Conservation (phyloP, 768 basidiomycete genomes). For the Boletellus ananiceps region DNA sequence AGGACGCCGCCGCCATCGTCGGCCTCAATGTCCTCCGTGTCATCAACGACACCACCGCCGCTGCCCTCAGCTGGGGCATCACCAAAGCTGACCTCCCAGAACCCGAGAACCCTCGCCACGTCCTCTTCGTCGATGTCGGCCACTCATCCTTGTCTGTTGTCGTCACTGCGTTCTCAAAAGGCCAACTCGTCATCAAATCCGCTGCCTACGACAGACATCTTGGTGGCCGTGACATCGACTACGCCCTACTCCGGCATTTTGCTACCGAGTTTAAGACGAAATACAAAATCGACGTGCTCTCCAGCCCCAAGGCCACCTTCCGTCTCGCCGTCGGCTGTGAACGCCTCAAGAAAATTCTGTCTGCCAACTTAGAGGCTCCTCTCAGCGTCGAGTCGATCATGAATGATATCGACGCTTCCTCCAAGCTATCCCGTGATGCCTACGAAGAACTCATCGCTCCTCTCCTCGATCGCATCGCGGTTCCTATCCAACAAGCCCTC, state of each 20-base stretch:
- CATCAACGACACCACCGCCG: conserved; percentile 95
- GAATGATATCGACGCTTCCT: conserved; percentile 91
- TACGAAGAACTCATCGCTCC: conserved; percentile 75
- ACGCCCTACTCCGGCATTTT: conserved; percentile 84
- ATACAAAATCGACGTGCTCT: conserved; percentile 95
- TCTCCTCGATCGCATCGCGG: conserved; percentile 71
- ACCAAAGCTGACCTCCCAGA: conserved; percentile 96
- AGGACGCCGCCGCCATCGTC: conserved; percentile 87
- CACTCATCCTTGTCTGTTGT: conserved; percentile 87
- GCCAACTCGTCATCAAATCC: conserved; percentile 80
- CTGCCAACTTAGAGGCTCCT: conserved; percentile 85
- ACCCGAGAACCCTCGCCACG: conserved; percentile 72
- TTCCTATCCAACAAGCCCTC: conserved; percentile 75
- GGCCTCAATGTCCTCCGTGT: conserved; percentile 88
- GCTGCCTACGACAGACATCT: conserved; percentile 91
- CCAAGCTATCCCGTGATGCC: conserved; percentile 76
- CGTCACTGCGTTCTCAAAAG: conserved; percentile 91
- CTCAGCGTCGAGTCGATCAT: conserved; percentile 94
- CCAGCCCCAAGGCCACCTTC: conserved; percentile 90
- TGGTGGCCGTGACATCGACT: conserved; percentile 96
- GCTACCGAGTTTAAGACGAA: conserved; percentile 90
- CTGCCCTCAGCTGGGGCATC: conserved; percentile 97
- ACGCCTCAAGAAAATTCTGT: conserved; percentile 93
- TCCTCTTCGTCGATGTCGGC: conserved; percentile 94
- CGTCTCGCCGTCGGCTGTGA: conserved; percentile 85